Conservation (phyloP, 2,329 filamentous ascomycete genomes). For the Colletotrichum sp. region DNA sequence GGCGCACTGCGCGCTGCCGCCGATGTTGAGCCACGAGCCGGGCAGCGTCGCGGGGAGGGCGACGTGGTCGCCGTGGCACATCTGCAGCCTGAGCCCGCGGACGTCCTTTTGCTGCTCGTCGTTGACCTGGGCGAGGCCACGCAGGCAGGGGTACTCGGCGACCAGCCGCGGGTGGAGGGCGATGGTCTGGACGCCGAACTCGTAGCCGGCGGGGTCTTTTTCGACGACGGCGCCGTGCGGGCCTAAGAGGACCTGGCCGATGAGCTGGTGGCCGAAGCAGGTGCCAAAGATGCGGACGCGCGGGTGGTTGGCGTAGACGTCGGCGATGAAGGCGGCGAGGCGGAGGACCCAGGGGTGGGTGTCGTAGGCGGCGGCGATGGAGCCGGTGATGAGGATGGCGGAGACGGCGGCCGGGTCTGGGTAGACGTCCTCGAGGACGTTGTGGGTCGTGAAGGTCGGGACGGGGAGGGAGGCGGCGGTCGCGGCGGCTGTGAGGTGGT, state of each 20-base stretch:
- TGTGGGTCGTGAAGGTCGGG: constrained; percentile 29
- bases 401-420: constrained; percentile 31
- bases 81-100: constrained; percentile 41
- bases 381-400: constrained; percentile 36
- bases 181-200: constrained; percentile 48
- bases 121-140: constrained; percentile 1
- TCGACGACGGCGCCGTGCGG: constrained; percentile 30
- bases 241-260: constrained; percentile 43
- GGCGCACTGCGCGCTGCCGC: constrained; percentile 43
- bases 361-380: constrained; percentile 45
- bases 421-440: constrained; percentile 33
- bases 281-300: constrained; percentile 44
- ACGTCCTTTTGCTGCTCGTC: background rate
- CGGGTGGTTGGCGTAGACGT: constrained; percentile 32
- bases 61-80: constrained; percentile 52
- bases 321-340: constrained; percentile 42
- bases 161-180: constrained; percentile 43
- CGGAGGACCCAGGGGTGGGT: constrained; percentile 49
- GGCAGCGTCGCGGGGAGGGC: constrained; percentile 34
- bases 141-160: constrained; percentile 42
- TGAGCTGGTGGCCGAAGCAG: constrained; percentile 55
- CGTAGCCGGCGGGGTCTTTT: constrained; percentile 46
- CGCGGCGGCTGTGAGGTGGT: background rate
- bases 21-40: constrained; percentile 42
- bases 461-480: constrained; percentile 3